These are phyloP conservation scores for Thraustochytrium striatum DNA, from an alignment of 352 stramenopile species.

Conservation along the genomic window DNA sequence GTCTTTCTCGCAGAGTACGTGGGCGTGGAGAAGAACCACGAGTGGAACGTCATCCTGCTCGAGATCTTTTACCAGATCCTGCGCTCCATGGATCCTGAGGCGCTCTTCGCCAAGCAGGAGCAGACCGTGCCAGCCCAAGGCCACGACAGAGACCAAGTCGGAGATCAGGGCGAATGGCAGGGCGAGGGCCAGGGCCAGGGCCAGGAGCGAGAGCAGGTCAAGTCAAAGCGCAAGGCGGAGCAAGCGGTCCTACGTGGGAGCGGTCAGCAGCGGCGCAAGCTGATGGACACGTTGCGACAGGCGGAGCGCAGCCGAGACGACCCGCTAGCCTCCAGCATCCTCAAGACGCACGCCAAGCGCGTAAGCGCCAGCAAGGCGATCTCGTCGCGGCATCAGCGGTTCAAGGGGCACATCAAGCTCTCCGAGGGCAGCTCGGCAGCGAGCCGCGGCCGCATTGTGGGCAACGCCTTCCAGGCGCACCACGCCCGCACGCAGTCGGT, in stretches of 20 bases:
- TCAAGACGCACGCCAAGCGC: slow-evolving; percentile 31
- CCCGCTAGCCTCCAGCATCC: background rate
- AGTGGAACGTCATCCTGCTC: slow-evolving; percentile 36
- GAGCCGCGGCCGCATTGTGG: no score
- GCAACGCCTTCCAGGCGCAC: no score
- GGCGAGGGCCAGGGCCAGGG: background rate
- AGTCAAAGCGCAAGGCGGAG: background rate
- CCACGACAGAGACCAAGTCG: background rate
- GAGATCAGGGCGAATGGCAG: background rate
- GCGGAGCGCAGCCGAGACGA: background rate
- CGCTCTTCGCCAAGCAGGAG: background rate
- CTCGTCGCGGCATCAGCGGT: slow-evolving; percentile 8
- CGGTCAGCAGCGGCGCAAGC: background rate
- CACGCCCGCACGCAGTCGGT: no score
- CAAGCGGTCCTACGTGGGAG: no score
- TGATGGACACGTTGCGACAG: background rate
- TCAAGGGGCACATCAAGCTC: slow-evolving; percentile 16
- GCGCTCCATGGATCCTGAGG: background rate
- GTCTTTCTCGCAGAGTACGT: slow-evolving; percentile 45
- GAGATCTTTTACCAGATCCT: slow-evolving; percentile 48
- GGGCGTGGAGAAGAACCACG: slow-evolving; percentile 21
- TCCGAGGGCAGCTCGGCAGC: background rate
- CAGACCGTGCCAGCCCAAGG: background rate
- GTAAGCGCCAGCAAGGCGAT: slow-evolving; percentile 1
- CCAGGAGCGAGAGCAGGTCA: background rate